Conservation (phyloP, 1,284 basidiomycete genomes). For the Irpex sp. region DNA sequence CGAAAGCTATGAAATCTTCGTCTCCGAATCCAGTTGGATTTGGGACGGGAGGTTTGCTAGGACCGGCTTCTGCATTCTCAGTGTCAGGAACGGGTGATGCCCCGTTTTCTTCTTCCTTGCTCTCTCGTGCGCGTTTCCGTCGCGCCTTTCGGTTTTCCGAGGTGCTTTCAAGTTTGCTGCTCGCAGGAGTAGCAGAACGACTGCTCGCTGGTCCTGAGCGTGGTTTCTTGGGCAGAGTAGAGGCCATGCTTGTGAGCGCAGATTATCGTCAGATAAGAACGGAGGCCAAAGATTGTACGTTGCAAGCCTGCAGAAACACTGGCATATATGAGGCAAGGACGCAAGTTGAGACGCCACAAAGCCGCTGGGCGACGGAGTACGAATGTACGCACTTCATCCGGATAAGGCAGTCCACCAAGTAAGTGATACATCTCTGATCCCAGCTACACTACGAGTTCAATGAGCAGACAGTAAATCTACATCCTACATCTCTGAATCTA, state of each 20-base stretch:
- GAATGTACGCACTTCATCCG: not conserved
- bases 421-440: too few relatives aligned
- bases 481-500: too few relatives aligned
- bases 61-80: not conserved
- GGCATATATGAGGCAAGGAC: too few relatives aligned
- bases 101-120: not conserved
- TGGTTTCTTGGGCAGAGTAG: not conserved
- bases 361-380: not conserved
- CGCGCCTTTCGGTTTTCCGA: not conserved
- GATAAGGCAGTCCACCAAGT: not conserved
- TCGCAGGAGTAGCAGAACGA: not conserved
- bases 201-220: not conserved
- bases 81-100: not conserved
- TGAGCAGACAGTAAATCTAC: too few relatives aligned
- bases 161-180: not conserved
- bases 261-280: not conserved
- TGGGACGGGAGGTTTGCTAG: not conserved
- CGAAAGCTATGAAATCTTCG: conserved; percentile 63
- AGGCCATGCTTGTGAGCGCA: not conserved
- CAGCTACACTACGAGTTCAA: too few relatives aligned
- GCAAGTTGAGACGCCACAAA: not conserved
- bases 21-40: conserved; percentile 25
- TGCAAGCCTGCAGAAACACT: too few relatives aligned
- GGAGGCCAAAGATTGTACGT: not conserved
- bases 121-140: not conserved